These are phyloP conservation scores for Cryptococcus neoformans DNA, from an alignment of 1,284 basidiomycete species.

Conservation along the genomic window DNA sequence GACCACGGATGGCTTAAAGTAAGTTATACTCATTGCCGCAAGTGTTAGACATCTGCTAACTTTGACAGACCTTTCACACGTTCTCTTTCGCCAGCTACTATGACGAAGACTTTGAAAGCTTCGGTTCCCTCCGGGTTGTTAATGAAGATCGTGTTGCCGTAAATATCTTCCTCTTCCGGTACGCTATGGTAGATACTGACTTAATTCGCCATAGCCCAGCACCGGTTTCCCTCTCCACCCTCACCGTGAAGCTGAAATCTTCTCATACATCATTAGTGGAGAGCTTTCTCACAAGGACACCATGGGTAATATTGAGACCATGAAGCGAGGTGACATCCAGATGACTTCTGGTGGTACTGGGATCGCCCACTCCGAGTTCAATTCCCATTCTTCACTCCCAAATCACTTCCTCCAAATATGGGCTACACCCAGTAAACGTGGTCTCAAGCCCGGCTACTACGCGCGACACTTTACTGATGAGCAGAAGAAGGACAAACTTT, in stretches of 20 bases:
- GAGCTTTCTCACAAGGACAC: slow-evolving; percentile 63
- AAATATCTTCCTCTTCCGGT: slow-evolving; percentile 5
- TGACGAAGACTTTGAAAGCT: slow-evolving; percentile 50
- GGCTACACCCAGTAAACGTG: slow-evolving; percentile 61
- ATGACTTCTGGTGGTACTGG: slow-evolving; percentile 75
- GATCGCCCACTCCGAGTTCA: slow-evolving; percentile 57
- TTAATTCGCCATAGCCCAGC: slow-evolving; percentile 42
- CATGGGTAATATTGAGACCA: slow-evolving; percentile 83
- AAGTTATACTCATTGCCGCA: slow-evolving; percentile 52
- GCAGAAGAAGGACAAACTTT: slow-evolving; percentile 71
- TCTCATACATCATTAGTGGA: slow-evolving; percentile 66
- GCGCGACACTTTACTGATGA: slow-evolving; percentile 77
- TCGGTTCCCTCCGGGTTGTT: slow-evolving; percentile 56
- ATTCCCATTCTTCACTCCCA: slow-evolving; percentile 58
- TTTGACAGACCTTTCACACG: slow-evolving; percentile 66
- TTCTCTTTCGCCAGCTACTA: slow-evolving; percentile 78
- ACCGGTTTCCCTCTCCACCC: slow-evolving; percentile 83
- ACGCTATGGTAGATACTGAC: background rate
- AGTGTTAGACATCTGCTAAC: background rate
- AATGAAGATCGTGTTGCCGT: slow-evolving; percentile 84
- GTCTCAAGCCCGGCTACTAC: slow-evolving; percentile 71
- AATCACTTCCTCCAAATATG: slow-evolving; percentile 84
- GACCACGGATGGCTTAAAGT: slow-evolving; percentile 89
- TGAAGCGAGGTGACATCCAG: slow-evolving; percentile 83
- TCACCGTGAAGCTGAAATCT: slow-evolving; percentile 88